phyloP scores from a whole-genome alignment of 805 yeast genomes.

The Saccharomycopsis olivae region DNA sequence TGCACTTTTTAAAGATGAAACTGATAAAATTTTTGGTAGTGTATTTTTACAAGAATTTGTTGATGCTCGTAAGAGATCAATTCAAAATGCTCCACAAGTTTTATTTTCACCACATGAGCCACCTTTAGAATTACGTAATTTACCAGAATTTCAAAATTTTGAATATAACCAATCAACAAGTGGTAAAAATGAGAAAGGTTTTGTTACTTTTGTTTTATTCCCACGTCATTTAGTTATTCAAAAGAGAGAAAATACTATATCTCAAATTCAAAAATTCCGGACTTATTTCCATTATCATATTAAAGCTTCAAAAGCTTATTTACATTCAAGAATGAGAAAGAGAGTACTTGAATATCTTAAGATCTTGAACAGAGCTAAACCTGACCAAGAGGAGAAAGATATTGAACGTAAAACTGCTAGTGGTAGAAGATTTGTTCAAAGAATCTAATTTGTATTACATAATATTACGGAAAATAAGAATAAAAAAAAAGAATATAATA shows the following conservation, averaged over 20 bases:
- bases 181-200: slow-evolving; percentile 33
- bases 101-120: slow-evolving; percentile 81
- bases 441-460: slow-evolving; percentile 1
- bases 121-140: slow-evolving; percentile 71
- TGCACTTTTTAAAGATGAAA: slow-evolving; percentile 90
- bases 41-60: slow-evolving; percentile 90
- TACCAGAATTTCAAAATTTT: slow-evolving; percentile 24
- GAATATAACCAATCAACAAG: slow-evolving; percentile 25
- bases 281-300: slow-evolving; percentile 98
- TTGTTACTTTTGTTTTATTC: slow-evolving; percentile 63
- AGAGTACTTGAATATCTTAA: slow-evolving; percentile 90
- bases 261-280: slow-evolving; percentile 86
- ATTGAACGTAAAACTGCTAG: slow-evolving; percentile 27
- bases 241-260: slow-evolving; percentile 76
- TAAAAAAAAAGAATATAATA: too few species aligned
- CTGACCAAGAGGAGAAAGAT: slow-evolving; percentile 77
- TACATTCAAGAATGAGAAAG: slow-evolving; percentile 97
- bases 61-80: slow-evolving; percentile 90
- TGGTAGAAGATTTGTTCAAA: slow-evolving; percentile 17
- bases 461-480: background rate
- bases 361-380: slow-evolving; percentile 92
- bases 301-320: slow-evolving; percentile 95
- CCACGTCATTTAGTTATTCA: slow-evolving; percentile 65
- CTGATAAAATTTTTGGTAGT: slow-evolving; percentile 84
- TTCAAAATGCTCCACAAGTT: slow-evolving; percentile 98